Base-by-base conservation (phyloP, 2,329 filamentous ascomycete species). In the Fusarium pseudonygamai region DNA sequence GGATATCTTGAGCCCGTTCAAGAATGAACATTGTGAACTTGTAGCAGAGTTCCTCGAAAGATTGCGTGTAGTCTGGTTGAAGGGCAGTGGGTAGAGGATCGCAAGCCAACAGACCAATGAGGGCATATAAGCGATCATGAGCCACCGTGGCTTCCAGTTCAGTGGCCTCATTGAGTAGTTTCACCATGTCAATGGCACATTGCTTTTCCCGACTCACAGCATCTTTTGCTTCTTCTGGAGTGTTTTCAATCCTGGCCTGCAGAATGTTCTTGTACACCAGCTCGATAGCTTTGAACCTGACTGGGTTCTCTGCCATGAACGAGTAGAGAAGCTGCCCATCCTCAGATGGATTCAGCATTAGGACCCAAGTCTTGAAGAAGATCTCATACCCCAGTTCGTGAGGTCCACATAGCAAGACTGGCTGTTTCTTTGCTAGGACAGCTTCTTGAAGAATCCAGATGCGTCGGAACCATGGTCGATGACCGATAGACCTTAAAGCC, bases 371-470 rank as follows among this genome's bases (percentile, higher is more conserved):
- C 6, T 49, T 53, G 43, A 72, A 72, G 7, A 72, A 72, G 1
- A 58, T 49, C 1, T 72, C 59, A 12, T 72, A 72, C 0, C 55
- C 69, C 2, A 72, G 2, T 1, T 47, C 45, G 0, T 49, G 2
- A 4, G 30, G 0, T 1, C 69, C 69, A 5, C 55, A 72, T 0
- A 72, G 55, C 2, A 72, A 4, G 0, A 65, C 52, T 0, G 69
- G 69, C 0, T 42, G 36, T 7, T 16, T 28, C n/a, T 60, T 28
- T 0, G 69, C 59, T 1, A 72, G 18, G 1, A 72, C 64, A 0
- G 69, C 69, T 42, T 72, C 69, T 37, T 72, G 69, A 0, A 72
- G 69, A 18, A 72, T 72, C 69, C 69, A 72, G 36, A 72, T 64
- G 0, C 69, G 49, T 9, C 69, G 59, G 6, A 72, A 72, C 69